Base-by-base conservation (phyloP, 441 rosid genomes). In the Flueggea neowawraea region DNA sequence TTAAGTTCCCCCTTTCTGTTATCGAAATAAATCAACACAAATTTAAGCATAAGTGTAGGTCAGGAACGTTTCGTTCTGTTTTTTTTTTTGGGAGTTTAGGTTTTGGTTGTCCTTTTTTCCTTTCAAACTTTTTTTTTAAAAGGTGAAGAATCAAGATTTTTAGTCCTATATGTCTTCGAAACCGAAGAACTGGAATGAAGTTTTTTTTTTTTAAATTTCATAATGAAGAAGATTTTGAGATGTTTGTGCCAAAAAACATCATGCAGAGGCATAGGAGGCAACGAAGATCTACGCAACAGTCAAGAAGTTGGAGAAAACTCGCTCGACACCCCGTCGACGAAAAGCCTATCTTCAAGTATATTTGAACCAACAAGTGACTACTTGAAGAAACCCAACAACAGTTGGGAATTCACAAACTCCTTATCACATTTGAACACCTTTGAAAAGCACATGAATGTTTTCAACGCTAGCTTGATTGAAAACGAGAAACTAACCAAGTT, bases 301-400 rank as follows among this genome's bases (percentile, higher is more conserved):
- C 73, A 72, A 66, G 79, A 78, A 15, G 72, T 72, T 6, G 79
- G 72, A 60, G 79, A 73, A 54, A 82, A 79, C 64, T 68, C 75
- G 2, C 51, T 73, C 2, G 81, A 80, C 50, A 66, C 72, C 13
- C 60, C 77, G 16, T 80, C 96, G 52, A 79, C 86, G 41, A 82
- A 77, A 75, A 80, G 69, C 53, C 49, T 76, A 45, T 56, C 77
- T n/a, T 81, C 77, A n/a, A 57, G 12, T 10, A 10, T 75, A 31
- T 81, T 76, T 41, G 90, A 81, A 57, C 80, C 83, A 0, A 69
- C 80, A 6, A 77, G 80, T 52, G 81, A 84, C 48, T 76, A 80
- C 79, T 62, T 80, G 51, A 78, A 74, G 73, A 78, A 80, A 72
- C 73, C 78, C 64, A 83, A 79, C 67, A 72, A 48, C 69, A 67